Evolutionary conservation across 257 asterid species (phyloP), one percentile per base, ranked within the genome.

Genomic region (Osmanthus fragrans): DNA sequence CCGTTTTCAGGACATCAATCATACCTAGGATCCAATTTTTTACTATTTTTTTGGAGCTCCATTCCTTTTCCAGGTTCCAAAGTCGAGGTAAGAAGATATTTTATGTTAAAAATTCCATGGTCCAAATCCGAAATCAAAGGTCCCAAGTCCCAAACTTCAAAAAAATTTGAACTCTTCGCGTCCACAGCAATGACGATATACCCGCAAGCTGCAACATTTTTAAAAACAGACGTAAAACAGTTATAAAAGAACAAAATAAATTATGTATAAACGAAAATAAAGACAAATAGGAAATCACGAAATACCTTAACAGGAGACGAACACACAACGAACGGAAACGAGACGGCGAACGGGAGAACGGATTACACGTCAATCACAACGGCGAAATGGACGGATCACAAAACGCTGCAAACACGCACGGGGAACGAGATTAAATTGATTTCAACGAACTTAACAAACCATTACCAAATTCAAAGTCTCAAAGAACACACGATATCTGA

Each of bases 331-430:
- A 65, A 71, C 11, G 42, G 70, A 37, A 45, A 73, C 42, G 29
- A 30, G 71, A 72, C 84, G 80, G 74, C 65, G 30, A 27, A 78
- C 80, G 67, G 83, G 19, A 11, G 30, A 49, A 77, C 81, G 79
- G 77, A 73, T 45, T 66, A 49, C 47, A 47, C 45, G 77, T 63
- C 36, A 27, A 42, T 12, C 51, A 42, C 16, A 73, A 81, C 39
- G 21, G 34, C 18, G 7, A 73, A 74, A 77, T 64, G 63, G 69
- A 73, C 56, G 34, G 40, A 75, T 72, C 71, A 77, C 82, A 73
- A 21, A 77, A 74, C 71, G 83, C 85, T 71, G 83, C 79, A 77
- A 70, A 29, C 80, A 60, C 76, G 68, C 47, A 54, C 40, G 18
- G 8, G 25, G 30, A 58, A 75, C 13, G 63, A 73, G 47, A 76